Evolutionary conservation across 495 filamentous ascomycete species (phyloP).

Genomic region (Aspergillus asperescens): DNA sequence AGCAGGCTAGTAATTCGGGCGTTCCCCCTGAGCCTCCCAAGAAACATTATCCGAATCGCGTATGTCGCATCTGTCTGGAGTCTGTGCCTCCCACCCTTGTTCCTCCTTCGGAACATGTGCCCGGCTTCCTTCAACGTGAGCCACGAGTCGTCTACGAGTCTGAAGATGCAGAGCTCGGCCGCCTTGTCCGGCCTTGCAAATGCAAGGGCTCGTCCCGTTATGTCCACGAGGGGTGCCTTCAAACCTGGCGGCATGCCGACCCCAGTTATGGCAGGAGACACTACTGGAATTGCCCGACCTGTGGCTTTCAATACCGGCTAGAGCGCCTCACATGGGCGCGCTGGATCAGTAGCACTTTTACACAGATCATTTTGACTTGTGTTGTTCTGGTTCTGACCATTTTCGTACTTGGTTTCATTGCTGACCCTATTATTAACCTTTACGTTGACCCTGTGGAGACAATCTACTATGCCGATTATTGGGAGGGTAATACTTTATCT

Average conservation of each 20-base stretch:
- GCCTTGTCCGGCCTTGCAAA: conserved; percentile 84
- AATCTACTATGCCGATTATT: conserved; percentile 34
- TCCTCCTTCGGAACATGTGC: conserved; percentile 53
- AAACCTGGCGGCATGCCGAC: conserved; percentile 75
- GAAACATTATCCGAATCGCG: conserved; percentile 60
- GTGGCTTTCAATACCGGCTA: conserved; percentile 76
- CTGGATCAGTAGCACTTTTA: conserved; percentile 61
- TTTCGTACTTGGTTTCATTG: conserved; percentile 81
- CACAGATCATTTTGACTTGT: conserved; percentile 63
- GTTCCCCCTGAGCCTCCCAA: conserved; percentile 20
- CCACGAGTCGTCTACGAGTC: conserved; percentile 72
- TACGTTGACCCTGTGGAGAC: conserved; percentile 70
- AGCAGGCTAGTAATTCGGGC: conserved; percentile 11
- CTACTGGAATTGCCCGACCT: conserved; percentile 87
- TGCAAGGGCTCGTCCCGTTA: conserved; percentile 91
- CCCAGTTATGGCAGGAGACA: conserved; percentile 60
- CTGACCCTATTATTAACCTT: conserved; percentile 86
- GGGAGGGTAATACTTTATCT: conserved; percentile 32
- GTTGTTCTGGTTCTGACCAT: conserved; percentile 62
- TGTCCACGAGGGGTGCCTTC: conserved; percentile 91
- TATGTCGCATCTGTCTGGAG: conserved; percentile 91
- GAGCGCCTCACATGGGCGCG: conserved; percentile 70
- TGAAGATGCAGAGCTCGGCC: conserved; percentile 63
- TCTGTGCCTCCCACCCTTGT: conserved; percentile 73
- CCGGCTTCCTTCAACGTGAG: conserved; percentile 55